A percentile compares a stretch with the other conserved stretches of the same genome.
phyloP scores from a whole-genome alignment of 106 monocot species.

The Ottelia alismoides region DNA sequence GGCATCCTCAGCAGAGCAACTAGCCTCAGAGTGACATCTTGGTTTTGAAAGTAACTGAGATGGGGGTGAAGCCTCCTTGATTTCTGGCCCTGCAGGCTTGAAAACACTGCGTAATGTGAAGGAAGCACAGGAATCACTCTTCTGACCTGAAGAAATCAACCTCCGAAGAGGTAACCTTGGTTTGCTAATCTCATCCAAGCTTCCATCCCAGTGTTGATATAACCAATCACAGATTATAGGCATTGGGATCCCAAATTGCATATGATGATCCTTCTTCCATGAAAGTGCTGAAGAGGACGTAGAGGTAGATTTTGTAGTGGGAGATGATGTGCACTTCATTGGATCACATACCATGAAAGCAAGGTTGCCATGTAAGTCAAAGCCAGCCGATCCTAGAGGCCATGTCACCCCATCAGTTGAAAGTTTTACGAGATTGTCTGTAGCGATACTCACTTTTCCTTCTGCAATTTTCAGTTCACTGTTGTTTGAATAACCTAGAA shows the following conservation, averaged over 20 bases:
- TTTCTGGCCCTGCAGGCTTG: slow-evolving; percentile 34
- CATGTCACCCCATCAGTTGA: slow-evolving; percentile 53
- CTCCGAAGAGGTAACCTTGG: slow-evolving; percentile 52
- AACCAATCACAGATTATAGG: slow-evolving; percentile 86
- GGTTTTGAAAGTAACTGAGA: slow-evolving; percentile 25
- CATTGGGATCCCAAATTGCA: slow-evolving; percentile 85
- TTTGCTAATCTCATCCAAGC: slow-evolving; percentile 84
- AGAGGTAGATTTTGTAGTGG: slow-evolving; percentile 48
- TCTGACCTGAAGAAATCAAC: slow-evolving; percentile 57
- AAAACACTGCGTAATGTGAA: slow-evolving; percentile 53
- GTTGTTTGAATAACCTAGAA: slow-evolving; percentile 48
- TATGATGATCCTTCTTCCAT: slow-evolving; percentile 43
- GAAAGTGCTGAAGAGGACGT: slow-evolving; percentile 50
- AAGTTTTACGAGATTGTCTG: slow-evolving; percentile 92
- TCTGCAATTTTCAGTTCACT: slow-evolving; percentile 62
- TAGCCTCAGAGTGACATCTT: slow-evolving; percentile 25
- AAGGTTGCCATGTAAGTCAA: slow-evolving; percentile 82
- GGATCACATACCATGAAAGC: slow-evolving; percentile 99
- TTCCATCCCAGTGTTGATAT: slow-evolving; percentile 91
- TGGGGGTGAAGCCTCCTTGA: slow-evolving; percentile 30
- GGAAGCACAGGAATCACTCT: slow-evolving; percentile 52
- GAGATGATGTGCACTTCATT: slow-evolving; percentile 86
- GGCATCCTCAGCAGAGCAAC: slow-evolving; percentile 21
- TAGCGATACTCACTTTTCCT: slow-evolving; percentile 78
- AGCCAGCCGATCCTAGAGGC: slow-evolving; percentile 90